Evolutionary conservation across 2,329 filamentous ascomycete species (phyloP).

Genomic region (Fusarium floridanum): DNA sequence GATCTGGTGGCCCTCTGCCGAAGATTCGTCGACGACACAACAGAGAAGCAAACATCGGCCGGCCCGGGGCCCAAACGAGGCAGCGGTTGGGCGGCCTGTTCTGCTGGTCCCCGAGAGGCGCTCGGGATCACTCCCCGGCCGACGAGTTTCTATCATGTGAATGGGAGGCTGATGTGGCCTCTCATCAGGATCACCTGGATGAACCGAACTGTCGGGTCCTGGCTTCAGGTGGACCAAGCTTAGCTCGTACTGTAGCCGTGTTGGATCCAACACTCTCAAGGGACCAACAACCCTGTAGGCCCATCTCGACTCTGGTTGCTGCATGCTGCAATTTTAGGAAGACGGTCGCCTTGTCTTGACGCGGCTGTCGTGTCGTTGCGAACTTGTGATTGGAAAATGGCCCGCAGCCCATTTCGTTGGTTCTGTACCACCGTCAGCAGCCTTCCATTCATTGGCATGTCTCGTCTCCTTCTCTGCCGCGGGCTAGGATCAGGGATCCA

Average conservation of each 20-base stretch:
- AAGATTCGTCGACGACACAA: slow-evolving; percentile 3
- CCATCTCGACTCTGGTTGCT: slow-evolving; percentile 12
- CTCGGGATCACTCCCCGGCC: slow-evolving; percentile 39
- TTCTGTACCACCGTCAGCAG: slow-evolving; percentile 14
- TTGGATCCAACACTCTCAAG: slow-evolving; percentile 26
- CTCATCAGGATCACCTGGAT: slow-evolving; percentile 36
- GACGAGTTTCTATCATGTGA: slow-evolving; percentile 45
- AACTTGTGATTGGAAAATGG: slow-evolving; percentile 16
- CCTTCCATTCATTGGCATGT: slow-evolving; percentile 5
- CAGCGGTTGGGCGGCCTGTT: slow-evolving; percentile 9
- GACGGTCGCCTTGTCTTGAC: slow-evolving; percentile 7
- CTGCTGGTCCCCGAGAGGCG: slow-evolving; percentile 4
- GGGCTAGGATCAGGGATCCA: slow-evolving; percentile 28
- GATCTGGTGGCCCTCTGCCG: slow-evolving; percentile 14
- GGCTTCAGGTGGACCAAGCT: slow-evolving; percentile 22
- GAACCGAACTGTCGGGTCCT: slow-evolving; percentile 46
- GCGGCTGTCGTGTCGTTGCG: slow-evolving; percentile 20
- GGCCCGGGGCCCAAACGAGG: neutral
- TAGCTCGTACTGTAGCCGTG: slow-evolving; percentile 12
- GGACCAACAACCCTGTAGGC: neutral
- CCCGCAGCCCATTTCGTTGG: slow-evolving; percentile 8
- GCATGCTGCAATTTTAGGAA: slow-evolving; percentile 31
- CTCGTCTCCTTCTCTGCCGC: slow-evolving; percentile 9
- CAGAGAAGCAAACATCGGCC: slow-evolving; percentile 11
- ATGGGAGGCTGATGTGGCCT: slow-evolving; percentile 40